Evolutionary conservation across 805 yeast genomes (phyloP).

Genomic region (Candida ulmi): DNA sequence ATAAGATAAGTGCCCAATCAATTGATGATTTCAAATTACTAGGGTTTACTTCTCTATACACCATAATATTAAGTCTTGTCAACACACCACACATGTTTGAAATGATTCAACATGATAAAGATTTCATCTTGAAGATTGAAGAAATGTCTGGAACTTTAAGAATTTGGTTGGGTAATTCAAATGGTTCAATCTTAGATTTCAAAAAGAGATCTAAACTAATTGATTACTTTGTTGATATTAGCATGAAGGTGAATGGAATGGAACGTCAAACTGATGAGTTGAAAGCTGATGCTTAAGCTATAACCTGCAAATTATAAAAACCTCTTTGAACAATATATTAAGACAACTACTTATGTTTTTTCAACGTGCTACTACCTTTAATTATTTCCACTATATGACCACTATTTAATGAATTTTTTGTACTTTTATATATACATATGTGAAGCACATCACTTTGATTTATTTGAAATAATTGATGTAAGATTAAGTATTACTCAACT

Average conservation of each 20-base stretch:
- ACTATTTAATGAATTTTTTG: too few relatives aligned
- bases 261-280: slow-evolving; percentile 3
- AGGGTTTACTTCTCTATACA: slow-evolving; percentile 27
- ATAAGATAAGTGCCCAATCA: slow-evolving; percentile 15
- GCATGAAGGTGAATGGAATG: slow-evolving; percentile 21
- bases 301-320: background rate
- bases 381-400: too few relatives aligned
- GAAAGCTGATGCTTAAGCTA: background rate
- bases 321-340: too few relatives aligned
- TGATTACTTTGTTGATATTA: slow-evolving; percentile 25
- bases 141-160: slow-evolving; percentile 26
- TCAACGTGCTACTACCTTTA: too few relatives aligned
- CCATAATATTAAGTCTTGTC: slow-evolving; percentile 19
- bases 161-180: slow-evolving; percentile 29
- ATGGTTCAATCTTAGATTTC: slow-evolving; percentile 23
- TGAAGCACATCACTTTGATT: too few relatives aligned
- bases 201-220: slow-evolving; percentile 26
- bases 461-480: too few relatives aligned
- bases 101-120: slow-evolving; percentile 10
- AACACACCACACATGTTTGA: slow-evolving; percentile 10
- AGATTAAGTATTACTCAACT: too few relatives aligned
- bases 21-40: slow-evolving; percentile 15
- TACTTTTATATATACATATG: too few relatives aligned
- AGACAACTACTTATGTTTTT: too few relatives aligned
- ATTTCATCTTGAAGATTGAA: slow-evolving; percentile 22